Base-by-base conservation (phyloP, 139 green algal genomes). In the Raphidocelis subcapitata region DNA sequence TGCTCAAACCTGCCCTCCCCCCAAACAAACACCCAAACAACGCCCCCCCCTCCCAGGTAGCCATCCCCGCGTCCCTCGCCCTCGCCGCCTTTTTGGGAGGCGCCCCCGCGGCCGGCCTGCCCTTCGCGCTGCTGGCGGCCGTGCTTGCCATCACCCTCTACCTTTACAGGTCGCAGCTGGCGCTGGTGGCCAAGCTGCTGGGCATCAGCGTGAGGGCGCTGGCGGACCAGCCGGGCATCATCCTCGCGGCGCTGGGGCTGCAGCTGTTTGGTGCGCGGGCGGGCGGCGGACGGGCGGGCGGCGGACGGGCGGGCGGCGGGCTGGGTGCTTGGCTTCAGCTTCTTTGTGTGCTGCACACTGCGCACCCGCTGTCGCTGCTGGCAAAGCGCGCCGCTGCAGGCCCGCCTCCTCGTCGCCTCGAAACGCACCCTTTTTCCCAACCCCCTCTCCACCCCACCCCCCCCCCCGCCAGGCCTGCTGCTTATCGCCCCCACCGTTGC, bases 91-190 rank as follows among this genome's bases (percentile, higher is more conserved):
- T 76, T 21, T 23, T 24, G 1, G 18, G 18, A 16, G 70, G 70
- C 20, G 70, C 44, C 24, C 59, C 59, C 18, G 60, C 33, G 36
- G 70, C 10, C 4, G 57, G 41, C 1, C 14, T 76, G 31, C 60
- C 70, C 3, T 10, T 69, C 15, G 60, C 68, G 10, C 28, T 69
- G 15, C 16, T 67, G 35, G 60, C 70, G 0, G 70, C 59, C 46
- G 35, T 62, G 21, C 62, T 76, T 28, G 70, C 32, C 0, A 20
- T 49, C 41, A 49, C 41, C 12, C 8, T 90, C 63, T 89, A 72
- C 28, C 31, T 85, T 37, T 90, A 83, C 84, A 72, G 85, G 14
- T 47, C 77, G 29, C 77, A 90, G 75, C 79, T 92, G 16, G 80
- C 57, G 16, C 69, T 90, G 32, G 85, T 82, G 35, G 79, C 69